Base-by-base conservation (phyloP, 2,329 filamentous ascomycete species). In the Ciborinia camelliae region DNA sequence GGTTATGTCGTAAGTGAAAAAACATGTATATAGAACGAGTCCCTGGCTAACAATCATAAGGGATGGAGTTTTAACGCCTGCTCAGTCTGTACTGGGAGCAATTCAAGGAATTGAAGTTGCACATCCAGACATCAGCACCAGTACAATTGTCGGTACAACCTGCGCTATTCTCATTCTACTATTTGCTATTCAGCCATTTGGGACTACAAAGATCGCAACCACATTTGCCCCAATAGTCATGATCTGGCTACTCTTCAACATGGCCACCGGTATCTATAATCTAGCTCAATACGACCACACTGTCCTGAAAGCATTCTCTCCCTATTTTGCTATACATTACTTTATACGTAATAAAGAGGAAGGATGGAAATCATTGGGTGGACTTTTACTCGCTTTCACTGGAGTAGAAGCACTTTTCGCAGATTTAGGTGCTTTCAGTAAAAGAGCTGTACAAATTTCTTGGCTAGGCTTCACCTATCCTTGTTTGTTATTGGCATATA, bases 351-450 rank as follows among this genome's bases (percentile, higher is more conserved):
- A 88, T 70, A 80, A 81, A 62, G 79, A 82, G 4, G 79, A 82
- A 6, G 87, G 85, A 0, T 90, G 88, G 87, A 80, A 79, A 65
- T 84, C 82, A 65, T 79, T 91, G 1, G 88, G 87, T n/a, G 90
- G 90, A 5, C 84, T 92, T 26, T 76, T 93, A 2, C 82, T 93
- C 12, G 84, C 87, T 3, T 92, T 93, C 71, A 92, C 90, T 2
- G 90, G 87, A 23, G 88, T 90, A n/a, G 90, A 92, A 74, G 89
- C 90, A 1, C 79, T 93, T 0, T 93, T 92, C 72, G 90, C 90
- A 4, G 90, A 93, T 71, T 79, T 93, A 8, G 90, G 90, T 41
- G 90, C 90, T 28, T 93, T 93, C 75, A 85, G 83, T 74, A 81
- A 84, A 70, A 79, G 82, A 50, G 89, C 90, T 0, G 86, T 93